Evolutionary conservation across 768 basidiomycete genomes (phyloP).

Genomic region (Gautieria morchelliformis): DNA sequence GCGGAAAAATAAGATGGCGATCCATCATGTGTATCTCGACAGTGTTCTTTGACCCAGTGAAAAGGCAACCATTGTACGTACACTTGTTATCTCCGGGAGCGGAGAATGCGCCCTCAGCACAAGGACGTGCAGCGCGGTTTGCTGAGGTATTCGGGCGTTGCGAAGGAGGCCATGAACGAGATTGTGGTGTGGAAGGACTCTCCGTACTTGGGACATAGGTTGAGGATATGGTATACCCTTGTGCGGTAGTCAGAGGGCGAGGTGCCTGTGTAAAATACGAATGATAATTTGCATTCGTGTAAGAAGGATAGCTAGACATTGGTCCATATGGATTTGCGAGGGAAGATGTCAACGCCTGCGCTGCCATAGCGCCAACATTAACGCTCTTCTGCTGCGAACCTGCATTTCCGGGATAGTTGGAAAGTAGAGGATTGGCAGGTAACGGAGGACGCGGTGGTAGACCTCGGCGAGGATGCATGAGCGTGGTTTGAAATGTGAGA

Average conservation of each 20-base stretch:
- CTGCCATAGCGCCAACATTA: conserved; percentile 10
- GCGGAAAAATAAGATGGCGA: conserved; percentile 75
- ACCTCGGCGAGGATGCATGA: conserved; percentile 5
- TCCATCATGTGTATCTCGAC: conserved; percentile 85
- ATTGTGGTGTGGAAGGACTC: not conserved
- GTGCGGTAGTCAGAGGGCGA: conserved; percentile 18
- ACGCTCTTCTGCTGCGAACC: not conserved
- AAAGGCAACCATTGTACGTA: conserved; percentile 53
- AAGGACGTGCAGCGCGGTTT: conserved; percentile 14
- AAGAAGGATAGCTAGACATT: conserved; percentile 12
- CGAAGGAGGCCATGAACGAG: not conserved
- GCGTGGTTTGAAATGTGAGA: not conserved
- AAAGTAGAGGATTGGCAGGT: not conserved
- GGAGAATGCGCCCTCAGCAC: conserved; percentile 38
- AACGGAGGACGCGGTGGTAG: not conserved
- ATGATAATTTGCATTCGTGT: conserved; percentile 42
- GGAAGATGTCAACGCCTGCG: conserved; percentile 16
- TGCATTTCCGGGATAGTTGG: not conserved
- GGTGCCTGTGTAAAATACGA: conserved; percentile 34
- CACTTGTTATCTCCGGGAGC: conserved; percentile 54
- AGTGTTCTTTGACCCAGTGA: conserved; percentile 57
- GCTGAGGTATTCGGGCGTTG: conserved; percentile 1
- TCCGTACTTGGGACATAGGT: conserved; percentile 21
- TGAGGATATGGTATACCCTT: conserved; percentile 32
- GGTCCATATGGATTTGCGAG: conserved; percentile 21